Evolutionary conservation across 2,329 filamentous ascomycete genomes (phyloP).

Genomic region (Davidsoniella eucalypti): DNA sequence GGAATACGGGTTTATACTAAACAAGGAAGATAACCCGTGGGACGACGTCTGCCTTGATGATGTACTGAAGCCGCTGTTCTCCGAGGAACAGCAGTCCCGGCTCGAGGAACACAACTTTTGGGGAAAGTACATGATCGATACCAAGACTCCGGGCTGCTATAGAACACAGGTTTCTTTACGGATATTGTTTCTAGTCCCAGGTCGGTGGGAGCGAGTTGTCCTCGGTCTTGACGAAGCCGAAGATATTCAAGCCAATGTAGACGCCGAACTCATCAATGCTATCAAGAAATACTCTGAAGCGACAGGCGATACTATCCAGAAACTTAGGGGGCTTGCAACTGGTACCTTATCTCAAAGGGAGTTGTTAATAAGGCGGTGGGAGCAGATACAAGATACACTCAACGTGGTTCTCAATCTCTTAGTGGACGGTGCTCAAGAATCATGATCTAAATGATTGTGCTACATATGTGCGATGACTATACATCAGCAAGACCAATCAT

Average conservation of each 20-base stretch:
- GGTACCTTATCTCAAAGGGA: conserved; percentile 21
- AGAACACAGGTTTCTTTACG: conserved; percentile 38
- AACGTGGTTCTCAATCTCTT: not conserved
- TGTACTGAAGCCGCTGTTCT: conserved; percentile 26
- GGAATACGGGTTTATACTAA: conserved; percentile 41
- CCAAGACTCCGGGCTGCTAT: conserved; percentile 31
- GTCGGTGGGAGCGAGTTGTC: conserved; percentile 31
- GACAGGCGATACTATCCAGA: conserved; percentile 17
- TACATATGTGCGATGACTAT: too few relatives aligned
- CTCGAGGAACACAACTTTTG: conserved; percentile 33
- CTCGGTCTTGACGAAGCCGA: conserved; percentile 29
- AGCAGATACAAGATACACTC: conserved; percentile 23
- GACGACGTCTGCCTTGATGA: conserved; percentile 34
- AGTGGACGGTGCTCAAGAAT: too few relatives aligned
- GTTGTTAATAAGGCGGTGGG: conserved; percentile 24
- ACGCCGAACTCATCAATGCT: conserved; percentile 22
- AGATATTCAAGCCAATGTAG: conserved; percentile 23
- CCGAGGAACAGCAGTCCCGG: conserved; percentile 19
- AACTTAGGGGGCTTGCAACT: conserved; percentile 18
- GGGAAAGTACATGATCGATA: conserved; percentile 35
- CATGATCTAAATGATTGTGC: too few relatives aligned
- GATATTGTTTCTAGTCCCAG: conserved; percentile 20
- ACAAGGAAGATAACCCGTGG: conserved; percentile 29
- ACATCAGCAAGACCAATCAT: too few relatives aligned
- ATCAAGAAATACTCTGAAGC: conserved; percentile 21